phyloP scores from a whole-genome alignment of 805 yeast genomes.

The Candida vaughaniae region DNA sequence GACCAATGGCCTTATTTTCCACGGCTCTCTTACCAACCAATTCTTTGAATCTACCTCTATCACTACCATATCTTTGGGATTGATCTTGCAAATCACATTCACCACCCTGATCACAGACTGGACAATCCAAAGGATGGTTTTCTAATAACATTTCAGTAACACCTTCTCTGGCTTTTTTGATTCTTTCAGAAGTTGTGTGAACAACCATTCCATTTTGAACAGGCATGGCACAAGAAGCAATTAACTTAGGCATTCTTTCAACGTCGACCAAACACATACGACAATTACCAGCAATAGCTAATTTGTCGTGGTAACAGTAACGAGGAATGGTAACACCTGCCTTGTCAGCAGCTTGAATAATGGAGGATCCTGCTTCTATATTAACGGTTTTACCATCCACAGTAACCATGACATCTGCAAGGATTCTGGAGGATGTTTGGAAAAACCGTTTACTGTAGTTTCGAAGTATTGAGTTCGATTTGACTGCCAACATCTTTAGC shows the following conservation, averaged over 20 bases:
- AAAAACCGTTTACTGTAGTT: slow-evolving; percentile 17
- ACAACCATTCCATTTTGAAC: slow-evolving; percentile 90
- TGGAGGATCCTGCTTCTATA: slow-evolving; percentile 83
- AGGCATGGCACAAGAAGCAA: slow-evolving; percentile 90
- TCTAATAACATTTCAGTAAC: slow-evolving; percentile 86
- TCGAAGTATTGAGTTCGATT: slow-evolving; percentile 20
- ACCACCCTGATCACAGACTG: slow-evolving; percentile 93
- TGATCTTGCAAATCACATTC: slow-evolving; percentile 93
- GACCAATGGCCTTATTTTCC: slow-evolving; percentile 88
- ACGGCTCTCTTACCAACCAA: slow-evolving; percentile 84
- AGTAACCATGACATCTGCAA: slow-evolving; percentile 57
- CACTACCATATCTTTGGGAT: slow-evolving; percentile 77
- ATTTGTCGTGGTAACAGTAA: slow-evolving; percentile 88
- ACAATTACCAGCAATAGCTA: slow-evolving; percentile 90
- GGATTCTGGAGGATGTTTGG: slow-evolving; percentile 18
- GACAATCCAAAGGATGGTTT: slow-evolving; percentile 91
- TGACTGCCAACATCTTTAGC: slow-evolving; percentile 17
- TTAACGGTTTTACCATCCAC: slow-evolving; percentile 72
- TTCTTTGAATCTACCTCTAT: slow-evolving; percentile 82
- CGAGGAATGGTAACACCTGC: slow-evolving; percentile 88
- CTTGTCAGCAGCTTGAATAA: slow-evolving; percentile 88
- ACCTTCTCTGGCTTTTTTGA: slow-evolving; percentile 82
- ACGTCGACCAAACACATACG: slow-evolving; percentile 91
- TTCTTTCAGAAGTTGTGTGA: slow-evolving; percentile 73
- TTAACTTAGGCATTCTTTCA: slow-evolving; percentile 84